These are phyloP conservation scores for Erythrophleum fordii DNA, from an alignment of 306 rosid species.

Conservation along the genomic window DNA sequence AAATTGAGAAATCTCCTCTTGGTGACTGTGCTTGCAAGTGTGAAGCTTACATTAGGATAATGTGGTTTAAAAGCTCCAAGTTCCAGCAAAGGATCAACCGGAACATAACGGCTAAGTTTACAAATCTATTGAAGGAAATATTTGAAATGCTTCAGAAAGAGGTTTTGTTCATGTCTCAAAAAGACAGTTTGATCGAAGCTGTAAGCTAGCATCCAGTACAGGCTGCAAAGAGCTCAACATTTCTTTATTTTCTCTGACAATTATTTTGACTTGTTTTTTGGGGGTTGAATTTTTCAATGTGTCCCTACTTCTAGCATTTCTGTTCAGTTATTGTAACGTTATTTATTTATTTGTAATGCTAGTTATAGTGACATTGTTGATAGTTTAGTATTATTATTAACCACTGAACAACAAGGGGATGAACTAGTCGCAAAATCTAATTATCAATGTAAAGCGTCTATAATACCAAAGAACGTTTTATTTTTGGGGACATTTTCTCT, in stretches of 20 bases:
- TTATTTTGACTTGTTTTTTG: background rate
- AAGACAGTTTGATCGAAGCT: background rate
- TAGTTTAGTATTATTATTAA: background rate
- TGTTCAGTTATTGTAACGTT: background rate
- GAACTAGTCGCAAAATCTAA: background rate
- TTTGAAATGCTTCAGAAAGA: slow-evolving; percentile 66
- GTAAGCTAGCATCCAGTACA: background rate
- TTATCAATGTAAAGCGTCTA: background rate
- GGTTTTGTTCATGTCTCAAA: slow-evolving; percentile 50
- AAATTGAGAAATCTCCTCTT: slow-evolving; percentile 55
- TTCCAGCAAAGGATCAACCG: slow-evolving; percentile 66
- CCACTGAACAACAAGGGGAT: background rate
- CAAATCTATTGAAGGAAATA: slow-evolving; percentile 48
- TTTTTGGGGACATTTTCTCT: no score
- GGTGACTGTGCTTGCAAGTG: slow-evolving; percentile 67
- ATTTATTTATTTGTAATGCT: no score
- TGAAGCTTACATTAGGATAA: slow-evolving; percentile 53
- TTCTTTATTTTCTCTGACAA: background rate
- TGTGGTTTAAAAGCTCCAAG: slow-evolving; percentile 70
- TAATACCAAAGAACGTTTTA: no score
- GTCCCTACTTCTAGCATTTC: background rate
- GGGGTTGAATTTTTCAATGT: background rate
- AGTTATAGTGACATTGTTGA: background rate
- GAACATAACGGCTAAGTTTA: slow-evolving; percentile 64
- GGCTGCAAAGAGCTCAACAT: background rate